Base-by-base conservation (phyloP, 2,329 filamentous ascomycete species). In the Fusarium pseudonygamai region DNA sequence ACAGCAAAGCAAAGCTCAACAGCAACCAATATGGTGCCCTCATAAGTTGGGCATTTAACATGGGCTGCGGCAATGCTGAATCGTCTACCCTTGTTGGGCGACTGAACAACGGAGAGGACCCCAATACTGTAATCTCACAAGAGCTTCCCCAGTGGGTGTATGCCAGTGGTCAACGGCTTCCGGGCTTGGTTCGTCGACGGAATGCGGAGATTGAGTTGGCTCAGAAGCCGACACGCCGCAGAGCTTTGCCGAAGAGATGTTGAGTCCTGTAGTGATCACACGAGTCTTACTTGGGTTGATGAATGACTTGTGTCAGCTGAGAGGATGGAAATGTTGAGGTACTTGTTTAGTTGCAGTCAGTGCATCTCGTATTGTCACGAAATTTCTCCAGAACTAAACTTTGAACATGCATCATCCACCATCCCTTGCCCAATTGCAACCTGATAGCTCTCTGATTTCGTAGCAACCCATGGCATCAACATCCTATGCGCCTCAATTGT, bases 11-110 rank as follows among this genome's bases (percentile, higher is more conserved):
- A 7, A 56, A 5, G 5, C 75, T 80, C 50, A 80, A 87, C 73
- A 82, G 80, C 37, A 88, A 88, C 79, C 84, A 88, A 75, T 88
- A 86, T 74, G 87, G 85, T 46, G 86, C 87, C 2, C 83, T 88
- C 6, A 84, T 87, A 42, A 85, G 82, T 49, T 88, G 85, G 85
- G 80, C 84, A 22, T 88, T 84, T 82, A 88, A 88, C 75, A 80
- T 85, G 47, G 86, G 87, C 32, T 85, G 82, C 65, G 84, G 82
- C 7, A 81, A 81, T 52, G 80, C 83, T 7, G 63, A 67, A n/a
- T 76, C 73, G 0, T 87, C 85, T 8, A 82, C 80, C 1, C 87
- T 52, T 79, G 64, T 76, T 40, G 49, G 36, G 3, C 73, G 73
- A 20, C 69, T 76, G 7, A 76, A 76, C 34, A 60, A 64, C 2